phyloP scores from a whole-genome alignment of 495 filamentous ascomycete genomes.

The Ascobolus immersus region DNA sequence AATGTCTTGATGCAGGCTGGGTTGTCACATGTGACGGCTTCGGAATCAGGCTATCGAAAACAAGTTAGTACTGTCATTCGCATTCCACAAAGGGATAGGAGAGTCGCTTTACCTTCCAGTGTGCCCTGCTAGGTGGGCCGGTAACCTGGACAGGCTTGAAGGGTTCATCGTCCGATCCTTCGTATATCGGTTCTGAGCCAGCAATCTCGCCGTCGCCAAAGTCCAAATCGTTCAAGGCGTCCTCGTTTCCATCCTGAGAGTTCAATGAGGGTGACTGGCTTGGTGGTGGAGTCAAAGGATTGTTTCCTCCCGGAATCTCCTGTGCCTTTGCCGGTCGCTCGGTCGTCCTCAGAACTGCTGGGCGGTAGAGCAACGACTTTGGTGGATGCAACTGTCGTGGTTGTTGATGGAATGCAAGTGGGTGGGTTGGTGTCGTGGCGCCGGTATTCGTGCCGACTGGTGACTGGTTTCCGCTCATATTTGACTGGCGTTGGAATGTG shows the following conservation, averaged over 20 bases:
- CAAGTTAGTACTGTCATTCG: constrained; percentile 14
- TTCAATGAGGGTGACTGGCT: constrained; percentile 11
- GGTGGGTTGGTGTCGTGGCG: constrained; percentile 6
- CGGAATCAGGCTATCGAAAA: constrained; percentile 31
- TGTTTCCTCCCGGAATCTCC: background rate
- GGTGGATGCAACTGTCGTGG: constrained; percentile 34
- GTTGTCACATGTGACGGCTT: constrained; percentile 33
- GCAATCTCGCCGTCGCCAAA: constrained; percentile 8
- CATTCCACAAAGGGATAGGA: background rate
- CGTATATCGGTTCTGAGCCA: constrained; percentile 3
- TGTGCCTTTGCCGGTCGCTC: constrained; percentile 22
- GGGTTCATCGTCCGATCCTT: constrained; percentile 16
- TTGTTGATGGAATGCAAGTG: constrained; percentile 21
- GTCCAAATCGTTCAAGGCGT: constrained; percentile 5
- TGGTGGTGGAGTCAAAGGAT: constrained; percentile 8
- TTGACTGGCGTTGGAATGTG: constrained; percentile 16
- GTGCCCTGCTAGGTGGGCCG: constrained; percentile 34
- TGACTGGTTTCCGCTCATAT: constrained; percentile 1
- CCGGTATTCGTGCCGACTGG: background rate
- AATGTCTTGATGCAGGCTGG: constrained; percentile 38
- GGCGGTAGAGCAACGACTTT: constrained; percentile 41
- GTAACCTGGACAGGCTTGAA: constrained; percentile 25
- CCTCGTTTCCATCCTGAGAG: constrained; percentile 10
- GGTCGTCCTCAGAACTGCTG: constrained; percentile 40
- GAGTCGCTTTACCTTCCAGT: constrained; percentile 37